Conservation (phyloP, 2,329 filamentous ascomycete genomes). For the Colletotrichum plurivorum region DNA sequence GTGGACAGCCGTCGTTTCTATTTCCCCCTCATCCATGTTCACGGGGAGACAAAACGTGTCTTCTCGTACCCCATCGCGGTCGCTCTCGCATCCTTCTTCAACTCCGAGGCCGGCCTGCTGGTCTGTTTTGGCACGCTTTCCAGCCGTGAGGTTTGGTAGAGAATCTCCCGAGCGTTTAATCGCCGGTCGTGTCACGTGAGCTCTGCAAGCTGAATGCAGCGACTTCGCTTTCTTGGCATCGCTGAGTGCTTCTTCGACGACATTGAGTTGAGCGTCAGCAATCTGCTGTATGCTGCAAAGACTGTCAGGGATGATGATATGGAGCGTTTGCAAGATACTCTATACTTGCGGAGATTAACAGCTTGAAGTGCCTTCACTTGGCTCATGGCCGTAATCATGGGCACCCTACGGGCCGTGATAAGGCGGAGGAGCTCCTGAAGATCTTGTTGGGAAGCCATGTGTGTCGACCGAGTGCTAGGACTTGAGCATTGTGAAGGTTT, state of each 20-base stretch:
- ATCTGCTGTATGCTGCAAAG: slow-evolving; percentile 66
- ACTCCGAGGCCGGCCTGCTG: slow-evolving; percentile 20
- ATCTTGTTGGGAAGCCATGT: slow-evolving; percentile 70
- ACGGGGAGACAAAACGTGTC: slow-evolving; percentile 72
- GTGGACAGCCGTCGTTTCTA: slow-evolving; percentile 71
- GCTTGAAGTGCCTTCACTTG: slow-evolving; percentile 71
- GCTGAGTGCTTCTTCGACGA: slow-evolving; percentile 61
- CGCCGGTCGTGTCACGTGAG: slow-evolving; percentile 57
- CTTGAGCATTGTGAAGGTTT: too few species aligned
- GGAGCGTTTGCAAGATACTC: slow-evolving; percentile 31
- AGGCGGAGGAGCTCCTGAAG: slow-evolving; percentile 73
- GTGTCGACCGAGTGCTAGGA: neutral
- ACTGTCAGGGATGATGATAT: neutral
- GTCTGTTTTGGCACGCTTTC: slow-evolving; percentile 15
- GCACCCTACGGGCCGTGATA: slow-evolving; percentile 70
- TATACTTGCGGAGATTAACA: slow-evolving; percentile 69
- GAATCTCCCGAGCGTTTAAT: slow-evolving; percentile 13
- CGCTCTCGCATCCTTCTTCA: slow-evolving; percentile 29
- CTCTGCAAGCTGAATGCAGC: slow-evolving; percentile 69
- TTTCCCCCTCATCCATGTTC: slow-evolving; percentile 68
- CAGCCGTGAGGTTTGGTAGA: slow-evolving; percentile 42
- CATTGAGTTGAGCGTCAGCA: slow-evolving; percentile 61
- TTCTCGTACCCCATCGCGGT: slow-evolving; percentile 69
- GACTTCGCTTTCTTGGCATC: slow-evolving; percentile 65
- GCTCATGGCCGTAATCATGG: slow-evolving; percentile 72